A percentile compares a stretch with the other conserved stretches of the same genome.
Conservation (phyloP, 129 eudicot genomes). For the Artemisia tridentata region DNA sequence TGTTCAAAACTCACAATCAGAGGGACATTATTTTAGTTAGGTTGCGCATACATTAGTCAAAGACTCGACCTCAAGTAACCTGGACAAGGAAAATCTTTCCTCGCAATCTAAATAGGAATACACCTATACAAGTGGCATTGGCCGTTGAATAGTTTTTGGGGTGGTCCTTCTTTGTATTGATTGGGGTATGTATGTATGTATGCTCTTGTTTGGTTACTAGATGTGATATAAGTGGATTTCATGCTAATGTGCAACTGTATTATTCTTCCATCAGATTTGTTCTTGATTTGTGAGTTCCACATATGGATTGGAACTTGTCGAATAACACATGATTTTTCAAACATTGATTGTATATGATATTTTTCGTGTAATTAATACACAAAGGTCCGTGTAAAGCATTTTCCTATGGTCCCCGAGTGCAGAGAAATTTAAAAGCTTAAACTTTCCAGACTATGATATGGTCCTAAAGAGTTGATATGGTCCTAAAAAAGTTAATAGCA, state of each 20-base stretch:
- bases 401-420: neutral
- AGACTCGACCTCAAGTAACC: no score
- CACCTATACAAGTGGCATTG: conserved; percentile 16
- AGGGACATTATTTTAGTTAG: no score
- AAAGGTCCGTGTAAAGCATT: neutral
- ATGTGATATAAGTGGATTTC: conserved; percentile 2
- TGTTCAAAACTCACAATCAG: no score
- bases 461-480: neutral
- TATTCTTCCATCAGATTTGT: neutral
- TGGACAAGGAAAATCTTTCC: no score
- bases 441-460: neutral
- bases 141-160: neutral
- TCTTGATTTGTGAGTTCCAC: neutral
- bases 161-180: conserved; percentile 25
- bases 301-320: no score
- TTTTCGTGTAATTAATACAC: neutral
- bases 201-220: conserved; percentile 8
- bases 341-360: neutral
- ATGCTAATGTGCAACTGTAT: neutral
- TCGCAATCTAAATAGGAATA: neutral
- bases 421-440: neutral
- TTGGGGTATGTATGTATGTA: conserved; percentile 9
- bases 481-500: neutral
- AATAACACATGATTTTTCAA: no score
- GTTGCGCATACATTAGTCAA: no score